These are phyloP conservation scores for Xeromyces bisporus DNA, from an alignment of 495 filamentous ascomycete species.

Conservation along the genomic window DNA sequence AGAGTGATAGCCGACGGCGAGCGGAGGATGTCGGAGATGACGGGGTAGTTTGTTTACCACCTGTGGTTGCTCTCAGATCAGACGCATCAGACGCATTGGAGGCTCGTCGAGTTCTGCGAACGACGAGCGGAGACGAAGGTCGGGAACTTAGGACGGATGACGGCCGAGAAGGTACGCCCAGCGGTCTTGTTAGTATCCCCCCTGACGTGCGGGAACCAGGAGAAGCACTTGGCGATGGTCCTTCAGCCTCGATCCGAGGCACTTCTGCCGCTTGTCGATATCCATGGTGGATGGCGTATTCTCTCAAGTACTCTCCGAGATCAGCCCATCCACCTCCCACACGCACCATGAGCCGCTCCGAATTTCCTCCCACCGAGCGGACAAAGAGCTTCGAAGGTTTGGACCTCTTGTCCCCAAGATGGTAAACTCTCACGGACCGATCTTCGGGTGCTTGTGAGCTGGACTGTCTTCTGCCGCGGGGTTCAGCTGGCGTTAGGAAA, in stretches of 20 bases:
- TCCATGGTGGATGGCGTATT: slow-evolving; percentile 83
- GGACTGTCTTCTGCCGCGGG: slow-evolving; percentile 17
- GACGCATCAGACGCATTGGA: slow-evolving; percentile 23
- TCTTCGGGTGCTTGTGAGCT: slow-evolving; percentile 23
- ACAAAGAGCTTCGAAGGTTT: slow-evolving; percentile 87
- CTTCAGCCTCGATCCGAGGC: slow-evolving; percentile 27
- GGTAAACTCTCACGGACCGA: slow-evolving; percentile 72
- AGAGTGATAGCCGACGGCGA: slow-evolving; percentile 21
- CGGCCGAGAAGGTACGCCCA: slow-evolving; percentile 18
- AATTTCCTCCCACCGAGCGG: slow-evolving; percentile 70
- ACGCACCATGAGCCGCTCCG: slow-evolving; percentile 93
- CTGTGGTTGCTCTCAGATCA: slow-evolving; percentile 14
- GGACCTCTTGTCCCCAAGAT: slow-evolving; percentile 69
- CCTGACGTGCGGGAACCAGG: slow-evolving; percentile 17
- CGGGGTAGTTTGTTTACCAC: slow-evolving; percentile 8
- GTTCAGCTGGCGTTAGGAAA: slow-evolving; percentile 45
- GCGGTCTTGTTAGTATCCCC: slow-evolving; percentile 8
- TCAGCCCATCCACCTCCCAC: slow-evolving; percentile 96
- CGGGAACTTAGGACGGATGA: slow-evolving; percentile 21
- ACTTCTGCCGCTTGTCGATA: slow-evolving; percentile 26
- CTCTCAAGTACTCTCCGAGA: slow-evolving; percentile 80
- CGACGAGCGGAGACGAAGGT: slow-evolving; percentile 22
- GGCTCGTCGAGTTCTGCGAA: slow-evolving; percentile 23
- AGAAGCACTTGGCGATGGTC: slow-evolving; percentile 18
- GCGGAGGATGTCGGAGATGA: slow-evolving; percentile 10